Conservation (phyloP, 2,329 filamentous ascomycete genomes). For the Colletotrichum sp. region DNA sequence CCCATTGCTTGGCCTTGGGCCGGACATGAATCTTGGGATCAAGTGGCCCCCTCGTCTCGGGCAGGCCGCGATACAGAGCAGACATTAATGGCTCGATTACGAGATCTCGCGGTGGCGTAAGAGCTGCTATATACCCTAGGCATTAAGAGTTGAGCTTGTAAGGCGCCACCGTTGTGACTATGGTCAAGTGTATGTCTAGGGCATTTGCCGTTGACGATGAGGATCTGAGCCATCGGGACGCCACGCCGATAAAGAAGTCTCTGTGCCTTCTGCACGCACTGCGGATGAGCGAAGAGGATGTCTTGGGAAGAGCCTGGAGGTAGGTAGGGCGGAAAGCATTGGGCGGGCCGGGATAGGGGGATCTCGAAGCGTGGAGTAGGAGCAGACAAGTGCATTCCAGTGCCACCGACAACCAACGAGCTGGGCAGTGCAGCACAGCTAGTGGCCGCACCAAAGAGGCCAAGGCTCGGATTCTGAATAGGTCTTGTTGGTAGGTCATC, state of each 20-base stretch:
- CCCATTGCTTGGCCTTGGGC: not conserved
- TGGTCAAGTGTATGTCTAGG: not conserved
- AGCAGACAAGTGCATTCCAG: not conserved
- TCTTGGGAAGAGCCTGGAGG: not conserved
- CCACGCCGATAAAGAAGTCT: slow-evolving; percentile 12
- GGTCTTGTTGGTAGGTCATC: not conserved
- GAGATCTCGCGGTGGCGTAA: not conserved
- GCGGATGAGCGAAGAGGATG: not conserved
- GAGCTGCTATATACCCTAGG: not conserved
- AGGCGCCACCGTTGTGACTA: slow-evolving; percentile 14
- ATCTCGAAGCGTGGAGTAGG: not conserved
- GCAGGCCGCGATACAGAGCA: not conserved
- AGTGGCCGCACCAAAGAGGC: not conserved
- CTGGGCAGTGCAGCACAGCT: not conserved
- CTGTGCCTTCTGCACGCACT: not conserved
- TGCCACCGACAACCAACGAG: not conserved
- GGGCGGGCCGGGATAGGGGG: not conserved
- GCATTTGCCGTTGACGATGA: slow-evolving; percentile 8
- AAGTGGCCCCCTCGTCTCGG: slow-evolving; percentile 4
- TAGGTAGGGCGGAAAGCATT: not conserved
- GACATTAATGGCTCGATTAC: slow-evolving; percentile 15
- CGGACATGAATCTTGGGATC: not conserved
- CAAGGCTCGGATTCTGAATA: not conserved
- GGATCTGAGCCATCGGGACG: slow-evolving; percentile 3
- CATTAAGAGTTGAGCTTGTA: not conserved